Evolutionary conservation across 2,329 filamentous ascomycete genomes (phyloP), one percentile per base, ranked within the genome.

Genomic region (Coniella vitis): DNA sequence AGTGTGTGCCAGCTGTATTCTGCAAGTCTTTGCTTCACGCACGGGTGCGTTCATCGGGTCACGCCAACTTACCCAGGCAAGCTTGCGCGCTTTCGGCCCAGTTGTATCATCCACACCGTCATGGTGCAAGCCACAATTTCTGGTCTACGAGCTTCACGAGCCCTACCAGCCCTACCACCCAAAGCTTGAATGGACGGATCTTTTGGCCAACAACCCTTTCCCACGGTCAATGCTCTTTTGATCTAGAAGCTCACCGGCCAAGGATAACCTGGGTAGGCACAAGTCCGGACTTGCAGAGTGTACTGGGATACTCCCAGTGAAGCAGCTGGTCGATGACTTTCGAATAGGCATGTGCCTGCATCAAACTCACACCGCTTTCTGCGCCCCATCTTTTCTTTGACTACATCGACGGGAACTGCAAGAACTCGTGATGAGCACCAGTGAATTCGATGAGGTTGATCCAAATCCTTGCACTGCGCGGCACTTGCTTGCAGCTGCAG

Each of bases 301-400:
- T 43, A 29, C 51, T 53, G 47, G 51, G 51, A 53, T 53, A 38
- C 19, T 41, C 51, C 51, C 37, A 47, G 51, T 36, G 31, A 20
- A 14, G 4, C 31, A 37, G 45, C 39, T 37, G 42, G 45, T 44
- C 36, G 51, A 48, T 44, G 48, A 25, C 35, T 38, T 20, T 35
- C n/a, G 49, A 48, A 51, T 46, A 48, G 37, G 48, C 41, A 29
- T 48, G 51, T 53, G 51, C 51, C 51, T 53, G 51, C 48, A 53
- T 46, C 35, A 32, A 35, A 29, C 17, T 44, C 51, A 47, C 51
- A 53, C 51, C 51, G 51, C 51, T 48, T 29, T 45, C 51, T 47
- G 44, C 14, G 25, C 9, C 9, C 16, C 17, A 35, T 22, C 25
- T 29, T 10, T 29, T 29, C 10, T 5, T 29, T 29, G 5, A 29